Percentiles rank a stretch among this genome's conserved stretches.
phyloP scores from a whole-genome alignment of 192 early-diverging fungal species.

The Coemansia sp. region DNA sequence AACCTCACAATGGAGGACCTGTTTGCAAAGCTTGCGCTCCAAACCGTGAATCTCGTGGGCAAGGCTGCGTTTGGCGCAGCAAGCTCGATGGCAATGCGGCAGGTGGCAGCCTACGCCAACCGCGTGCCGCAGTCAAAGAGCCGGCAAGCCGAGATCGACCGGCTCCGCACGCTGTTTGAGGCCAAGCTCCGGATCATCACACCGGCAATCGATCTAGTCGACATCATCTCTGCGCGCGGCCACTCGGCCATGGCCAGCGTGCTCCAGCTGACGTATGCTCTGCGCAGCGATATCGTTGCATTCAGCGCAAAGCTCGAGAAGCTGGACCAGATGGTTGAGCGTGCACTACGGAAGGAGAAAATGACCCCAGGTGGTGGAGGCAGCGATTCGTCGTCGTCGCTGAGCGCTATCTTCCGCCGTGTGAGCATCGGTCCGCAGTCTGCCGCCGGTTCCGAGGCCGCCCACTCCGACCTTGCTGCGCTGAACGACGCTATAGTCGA shows the following conservation, averaged over 20 bases:
- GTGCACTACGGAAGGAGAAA: too few species aligned
- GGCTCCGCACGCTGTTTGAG: conserved; percentile 54
- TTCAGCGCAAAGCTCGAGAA: conserved; percentile 43
- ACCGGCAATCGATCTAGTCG: conserved; percentile 72
- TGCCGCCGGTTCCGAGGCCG: not conserved
- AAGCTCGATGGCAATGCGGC: conserved; percentile 51
- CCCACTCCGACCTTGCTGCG: not conserved
- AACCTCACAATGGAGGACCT: conserved; percentile 59
- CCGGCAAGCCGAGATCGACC: conserved; percentile 35
- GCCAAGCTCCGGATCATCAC: conserved; percentile 58
- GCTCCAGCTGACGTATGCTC: conserved; percentile 54
- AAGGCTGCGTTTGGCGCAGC: conserved; percentile 61
- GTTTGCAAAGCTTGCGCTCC: conserved; percentile 62
- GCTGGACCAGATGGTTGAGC: conserved; percentile 8
- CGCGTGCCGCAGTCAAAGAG: conserved; percentile 20
- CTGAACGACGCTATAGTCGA: conserved; percentile 11
- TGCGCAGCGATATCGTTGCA: conserved; percentile 58
- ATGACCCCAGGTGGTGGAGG: not conserved
- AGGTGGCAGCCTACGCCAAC: conserved; percentile 52
- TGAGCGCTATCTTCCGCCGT: conserved; percentile 11
- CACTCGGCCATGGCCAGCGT: conserved; percentile 62
- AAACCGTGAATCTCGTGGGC: conserved; percentile 62
- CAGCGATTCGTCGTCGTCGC: not conserved
- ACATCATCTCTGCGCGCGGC: conserved; percentile 63
- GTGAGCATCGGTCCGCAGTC: not conserved